Evolutionary conservation across 495 filamentous ascomycete species (phyloP).

Genomic region (Penicillium ochrochloron): DNA sequence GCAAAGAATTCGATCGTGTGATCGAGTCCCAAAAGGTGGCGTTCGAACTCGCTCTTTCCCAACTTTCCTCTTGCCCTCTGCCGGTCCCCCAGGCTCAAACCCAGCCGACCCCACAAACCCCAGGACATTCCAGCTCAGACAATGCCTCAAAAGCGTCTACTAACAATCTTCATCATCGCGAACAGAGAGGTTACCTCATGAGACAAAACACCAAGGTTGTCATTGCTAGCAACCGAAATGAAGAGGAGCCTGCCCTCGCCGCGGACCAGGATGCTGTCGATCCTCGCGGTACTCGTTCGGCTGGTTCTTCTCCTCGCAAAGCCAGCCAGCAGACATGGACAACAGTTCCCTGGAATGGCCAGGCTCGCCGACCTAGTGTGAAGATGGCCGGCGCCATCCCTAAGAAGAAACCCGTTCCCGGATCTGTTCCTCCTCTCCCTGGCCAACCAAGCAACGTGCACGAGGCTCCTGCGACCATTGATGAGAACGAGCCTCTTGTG

Average conservation of each 20-base stretch:
- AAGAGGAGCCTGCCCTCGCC: conserved; percentile 47
- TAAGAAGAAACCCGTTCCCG: conserved; percentile 65
- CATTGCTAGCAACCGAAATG: conserved; percentile 74
- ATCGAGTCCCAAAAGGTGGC: conserved; percentile 98
- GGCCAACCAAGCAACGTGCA: conserved; percentile 82
- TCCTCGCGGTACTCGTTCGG: conserved; percentile 62
- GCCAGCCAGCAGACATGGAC: conserved; percentile 85
- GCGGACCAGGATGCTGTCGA: conserved; percentile 57
- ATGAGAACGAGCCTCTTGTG: conserved; percentile 61
- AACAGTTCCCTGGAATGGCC: conserved; percentile 93
- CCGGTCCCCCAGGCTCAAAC: conserved; percentile 20
- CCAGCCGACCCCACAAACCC: conserved; percentile 9
- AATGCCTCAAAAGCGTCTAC: conserved; percentile 37
- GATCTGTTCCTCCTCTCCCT: conserved; percentile 78
- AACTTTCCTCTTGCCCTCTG: conserved; percentile 21
- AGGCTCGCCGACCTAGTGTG: conserved; percentile 69
- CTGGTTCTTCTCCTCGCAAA: conserved; percentile 75
- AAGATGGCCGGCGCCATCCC: conserved; percentile 62
- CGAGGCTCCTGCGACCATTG: conserved; percentile 61
- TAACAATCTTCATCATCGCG: conserved; percentile 57
- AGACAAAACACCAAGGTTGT: conserved; percentile 97
- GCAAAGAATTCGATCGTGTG: conserved; percentile 91
- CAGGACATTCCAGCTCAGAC: conserved; percentile 3
- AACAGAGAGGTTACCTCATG: conserved; percentile 98
- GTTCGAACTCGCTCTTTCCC: conserved; percentile 58